Conservation (phyloP, 2,329 filamentous ascomycete species). For the Scolecobasidium constrictum region DNA sequence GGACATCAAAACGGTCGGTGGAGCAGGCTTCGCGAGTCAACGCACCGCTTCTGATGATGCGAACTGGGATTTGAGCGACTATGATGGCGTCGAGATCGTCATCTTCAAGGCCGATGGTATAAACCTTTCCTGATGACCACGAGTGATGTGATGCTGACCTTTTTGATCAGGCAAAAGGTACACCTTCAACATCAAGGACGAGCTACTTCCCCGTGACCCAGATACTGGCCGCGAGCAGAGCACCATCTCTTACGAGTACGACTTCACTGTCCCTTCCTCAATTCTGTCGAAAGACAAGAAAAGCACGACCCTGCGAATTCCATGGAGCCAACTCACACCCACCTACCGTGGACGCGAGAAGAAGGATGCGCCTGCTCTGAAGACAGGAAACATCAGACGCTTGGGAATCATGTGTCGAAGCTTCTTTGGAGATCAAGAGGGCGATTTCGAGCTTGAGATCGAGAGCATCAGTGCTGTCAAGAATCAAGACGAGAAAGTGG, state of each 20-base stretch:
- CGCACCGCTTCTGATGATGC: constrained; percentile 48
- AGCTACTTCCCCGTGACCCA: constrained; percentile 43
- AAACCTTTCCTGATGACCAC: not conserved
- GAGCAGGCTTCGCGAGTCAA: constrained; percentile 74
- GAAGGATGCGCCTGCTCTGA: constrained; percentile 47
- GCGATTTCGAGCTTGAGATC: constrained; percentile 51
- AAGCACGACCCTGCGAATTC: constrained; percentile 39
- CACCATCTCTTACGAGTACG: constrained; percentile 62
- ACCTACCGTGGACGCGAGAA: constrained; percentile 63
- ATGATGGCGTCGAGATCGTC: constrained; percentile 49
- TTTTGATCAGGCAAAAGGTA: constrained; percentile 46
- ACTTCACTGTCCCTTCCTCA: constrained; percentile 40
- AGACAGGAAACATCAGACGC: constrained; percentile 50
- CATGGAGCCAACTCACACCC: constrained; percentile 55
- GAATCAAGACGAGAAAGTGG: too few species aligned
- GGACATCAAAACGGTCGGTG: constrained; percentile 64
- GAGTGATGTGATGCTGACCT: not conserved
- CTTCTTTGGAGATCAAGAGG: constrained; percentile 68
- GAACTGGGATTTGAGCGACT: constrained; percentile 52
- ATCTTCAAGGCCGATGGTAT: constrained; percentile 43
- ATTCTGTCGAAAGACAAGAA: constrained; percentile 14
- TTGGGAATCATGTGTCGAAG: constrained; percentile 74
- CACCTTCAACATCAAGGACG: constrained; percentile 65
- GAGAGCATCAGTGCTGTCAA: constrained; percentile 41
- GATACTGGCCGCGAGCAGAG: constrained; percentile 61